phyloP scores from a whole-genome alignment of 192 early-diverging fungal genomes.

The Coemansia guatemalensis region DNA sequence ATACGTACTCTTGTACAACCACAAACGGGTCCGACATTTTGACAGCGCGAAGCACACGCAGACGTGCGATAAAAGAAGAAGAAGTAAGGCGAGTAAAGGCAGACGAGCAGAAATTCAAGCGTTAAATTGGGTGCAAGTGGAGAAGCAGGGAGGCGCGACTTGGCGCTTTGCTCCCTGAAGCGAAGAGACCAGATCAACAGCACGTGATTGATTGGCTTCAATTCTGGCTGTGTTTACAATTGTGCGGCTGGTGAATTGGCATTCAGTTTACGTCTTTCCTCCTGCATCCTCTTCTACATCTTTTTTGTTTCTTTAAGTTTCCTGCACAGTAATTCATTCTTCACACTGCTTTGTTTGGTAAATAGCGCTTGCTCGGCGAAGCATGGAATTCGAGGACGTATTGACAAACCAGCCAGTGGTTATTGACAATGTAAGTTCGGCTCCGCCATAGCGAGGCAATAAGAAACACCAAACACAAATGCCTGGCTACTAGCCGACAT shows the following conservation, averaged over 20 bases:
- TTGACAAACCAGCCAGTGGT: slow-evolving; percentile 98
- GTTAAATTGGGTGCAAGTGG: not conserved
- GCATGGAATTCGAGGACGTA: slow-evolving; percentile 87
- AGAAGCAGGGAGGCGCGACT: not conserved
- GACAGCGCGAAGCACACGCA: not conserved
- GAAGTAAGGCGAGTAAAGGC: not conserved
- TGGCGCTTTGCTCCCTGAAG: not conserved
- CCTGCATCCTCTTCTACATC: not conserved
- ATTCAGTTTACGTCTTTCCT: not conserved
- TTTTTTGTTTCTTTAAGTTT: slow-evolving; percentile 8
- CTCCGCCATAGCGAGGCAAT: not conserved
- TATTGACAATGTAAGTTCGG: slow-evolving; percentile 91
- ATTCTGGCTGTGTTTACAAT: not conserved
- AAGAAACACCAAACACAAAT: not conserved
- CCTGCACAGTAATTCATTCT: not conserved
- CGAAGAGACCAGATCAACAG: not conserved
- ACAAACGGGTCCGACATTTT: slow-evolving; percentile 48
- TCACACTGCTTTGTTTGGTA: not conserved
- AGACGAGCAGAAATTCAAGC: not conserved
- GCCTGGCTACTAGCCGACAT: too few species aligned
- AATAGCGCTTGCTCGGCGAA: not conserved
- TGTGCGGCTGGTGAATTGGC: not conserved
- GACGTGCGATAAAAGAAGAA: not conserved
- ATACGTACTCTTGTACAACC: slow-evolving; percentile 48
- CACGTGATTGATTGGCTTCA: not conserved